Percentiles rank a stretch among this genome's conserved stretches.
phyloP scores from a whole-genome alignment of 129 eudicot genomes.

The Flaveria trinervia region DNA sequence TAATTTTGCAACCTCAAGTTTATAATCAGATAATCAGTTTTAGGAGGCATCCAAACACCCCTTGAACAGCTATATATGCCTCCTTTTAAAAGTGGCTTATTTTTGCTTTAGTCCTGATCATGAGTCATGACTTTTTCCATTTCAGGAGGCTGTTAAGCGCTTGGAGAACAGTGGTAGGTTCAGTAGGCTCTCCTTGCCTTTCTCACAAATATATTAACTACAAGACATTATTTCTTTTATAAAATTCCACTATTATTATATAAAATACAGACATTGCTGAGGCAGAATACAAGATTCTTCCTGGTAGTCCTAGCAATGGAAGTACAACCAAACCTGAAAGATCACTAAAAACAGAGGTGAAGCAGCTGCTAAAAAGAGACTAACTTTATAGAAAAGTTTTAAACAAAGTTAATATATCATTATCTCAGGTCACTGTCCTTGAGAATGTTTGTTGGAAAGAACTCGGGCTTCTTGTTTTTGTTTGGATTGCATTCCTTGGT shows the following conservation, averaged over 20 bases:
- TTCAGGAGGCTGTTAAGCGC: constrained; percentile 80
- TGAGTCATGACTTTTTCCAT: not conserved
- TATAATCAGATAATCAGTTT: not conserved
- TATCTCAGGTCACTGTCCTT: constrained; percentile 51
- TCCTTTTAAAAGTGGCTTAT: not conserved
- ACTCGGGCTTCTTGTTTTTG: constrained; percentile 74
- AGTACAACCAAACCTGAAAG: constrained; percentile 30
- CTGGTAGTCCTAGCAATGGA: constrained; percentile 62
- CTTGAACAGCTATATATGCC: no score
- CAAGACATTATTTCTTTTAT: not conserved
- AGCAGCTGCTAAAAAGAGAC: not conserved
- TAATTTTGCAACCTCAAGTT: not conserved
- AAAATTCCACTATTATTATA: not conserved
- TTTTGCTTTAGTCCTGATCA: not conserved
- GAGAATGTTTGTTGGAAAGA: constrained; percentile 95
- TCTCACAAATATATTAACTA: not conserved
- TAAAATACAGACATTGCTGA: constrained; percentile 39
- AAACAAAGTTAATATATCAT: constrained; percentile 11
- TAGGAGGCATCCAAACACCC: not conserved
- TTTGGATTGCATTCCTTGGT: constrained; percentile 81
- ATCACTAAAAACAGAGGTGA: constrained; percentile 54
- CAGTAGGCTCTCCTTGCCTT: constrained; percentile 9
- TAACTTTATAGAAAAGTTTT: not conserved
- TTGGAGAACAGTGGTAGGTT: constrained; percentile 54
- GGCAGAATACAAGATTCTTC: constrained; percentile 86